Evolutionary conservation across 2,329 filamentous ascomycete genomes (phyloP).

Genomic region (Xylaria hypoxylon): DNA sequence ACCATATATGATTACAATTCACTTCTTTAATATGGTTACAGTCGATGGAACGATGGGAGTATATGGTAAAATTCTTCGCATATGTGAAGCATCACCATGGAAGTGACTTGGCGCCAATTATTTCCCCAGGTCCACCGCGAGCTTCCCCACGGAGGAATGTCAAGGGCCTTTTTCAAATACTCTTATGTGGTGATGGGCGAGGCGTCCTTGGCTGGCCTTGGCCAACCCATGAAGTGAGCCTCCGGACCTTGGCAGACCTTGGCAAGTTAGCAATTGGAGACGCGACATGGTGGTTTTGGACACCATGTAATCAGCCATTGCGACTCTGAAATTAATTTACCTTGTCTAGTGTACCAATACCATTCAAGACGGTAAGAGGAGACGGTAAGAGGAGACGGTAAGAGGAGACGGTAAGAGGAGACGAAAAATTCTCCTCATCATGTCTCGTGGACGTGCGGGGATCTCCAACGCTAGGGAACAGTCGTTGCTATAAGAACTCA

Average conservation of each 20-base stretch:
- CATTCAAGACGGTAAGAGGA: constrained; percentile 14
- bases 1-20: background rate
- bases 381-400: constrained; percentile 8
- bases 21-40: background rate
- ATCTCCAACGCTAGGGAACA: constrained; percentile 3
- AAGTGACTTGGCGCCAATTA: constrained; percentile 29
- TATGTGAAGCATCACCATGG: constrained; percentile 1
- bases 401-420: constrained; percentile 11
- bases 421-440: constrained; percentile 1
- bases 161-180: constrained; percentile 23
- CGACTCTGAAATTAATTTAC: background rate
- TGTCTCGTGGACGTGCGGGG: constrained; percentile 14
- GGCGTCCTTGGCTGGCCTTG: constrained; percentile 34
- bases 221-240: constrained; percentile 29
- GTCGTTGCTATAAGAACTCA: constrained; percentile 25
- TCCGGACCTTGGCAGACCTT: constrained; percentile 31
- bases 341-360: background rate
- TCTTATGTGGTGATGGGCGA: constrained; percentile 17
- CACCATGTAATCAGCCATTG: constrained; percentile 11
- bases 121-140: constrained; percentile 28
- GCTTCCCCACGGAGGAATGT: constrained; percentile 15
- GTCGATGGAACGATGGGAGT: background rate
- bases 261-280: constrained; percentile 33
- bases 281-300: background rate
- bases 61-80: background rate